phyloP scores from a whole-genome alignment of 78 protist species.

The Monosiga brevicollis region DNA sequence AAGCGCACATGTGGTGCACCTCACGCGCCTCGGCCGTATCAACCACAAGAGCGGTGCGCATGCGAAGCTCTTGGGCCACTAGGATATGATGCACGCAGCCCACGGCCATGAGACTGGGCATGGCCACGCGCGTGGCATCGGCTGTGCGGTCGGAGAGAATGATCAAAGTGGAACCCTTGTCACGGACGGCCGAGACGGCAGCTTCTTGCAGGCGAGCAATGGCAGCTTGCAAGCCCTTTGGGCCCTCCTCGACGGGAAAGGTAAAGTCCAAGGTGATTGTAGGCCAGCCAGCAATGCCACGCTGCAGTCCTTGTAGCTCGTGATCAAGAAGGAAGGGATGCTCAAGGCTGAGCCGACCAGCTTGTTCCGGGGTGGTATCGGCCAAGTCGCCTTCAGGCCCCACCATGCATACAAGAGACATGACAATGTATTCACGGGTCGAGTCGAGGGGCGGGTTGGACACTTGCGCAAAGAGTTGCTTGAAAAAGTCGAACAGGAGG shows the following conservation, averaged over 20 bases:
- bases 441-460: constrained; percentile 90
- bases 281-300: constrained; percentile 20
- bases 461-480: constrained; percentile 83
- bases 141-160: constrained; percentile 49
- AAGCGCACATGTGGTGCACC: constrained; percentile 64
- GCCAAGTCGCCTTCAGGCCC: constrained; percentile 67
- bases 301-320: no score
- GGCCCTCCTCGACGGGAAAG: constrained; percentile 25
- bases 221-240: constrained; percentile 19
- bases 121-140: constrained; percentile 23
- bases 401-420: constrained; percentile 46
- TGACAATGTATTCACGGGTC: constrained; percentile 64
- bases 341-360: constrained; percentile 35
- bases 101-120: constrained; percentile 50
- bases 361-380: constrained; percentile 25
- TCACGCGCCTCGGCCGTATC: constrained; percentile 62
- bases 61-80: constrained; percentile 33
- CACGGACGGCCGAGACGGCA: constrained; percentile 25
- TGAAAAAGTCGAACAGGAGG: constrained; percentile 68
- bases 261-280: constrained; percentile 33
- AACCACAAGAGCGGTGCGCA: constrained; percentile 36
- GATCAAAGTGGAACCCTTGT: constrained; percentile 33
- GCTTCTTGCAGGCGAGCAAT: constrained; percentile 20
- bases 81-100: constrained; percentile 76
- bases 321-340: constrained; percentile 44